Evolutionary conservation across 768 basidiomycete species (phyloP).

Genomic region (Calocybe cyanea): DNA sequence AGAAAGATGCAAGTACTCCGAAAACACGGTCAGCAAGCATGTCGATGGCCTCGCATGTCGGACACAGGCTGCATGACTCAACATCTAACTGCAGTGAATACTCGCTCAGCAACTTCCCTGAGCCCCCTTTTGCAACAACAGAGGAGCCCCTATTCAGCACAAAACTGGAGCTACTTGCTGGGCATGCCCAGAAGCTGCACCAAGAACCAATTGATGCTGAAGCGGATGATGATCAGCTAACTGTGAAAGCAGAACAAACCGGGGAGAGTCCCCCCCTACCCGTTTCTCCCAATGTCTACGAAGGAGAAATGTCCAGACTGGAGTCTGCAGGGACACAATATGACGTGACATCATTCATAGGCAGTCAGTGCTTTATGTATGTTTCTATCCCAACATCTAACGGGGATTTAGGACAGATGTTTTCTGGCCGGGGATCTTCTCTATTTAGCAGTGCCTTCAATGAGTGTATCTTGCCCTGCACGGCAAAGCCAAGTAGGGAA

Average conservation of each 20-base stretch:
- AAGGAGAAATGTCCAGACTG: conserved; percentile 19
- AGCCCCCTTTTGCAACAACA: conserved; percentile 40
- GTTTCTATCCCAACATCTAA: too few species aligned
- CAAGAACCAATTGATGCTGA: not conserved
- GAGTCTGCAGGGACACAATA: conserved; percentile 51
- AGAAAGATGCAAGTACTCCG: not conserved
- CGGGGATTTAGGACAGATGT: too few species aligned
- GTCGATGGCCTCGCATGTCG: conserved; percentile 15
- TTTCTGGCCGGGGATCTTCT: too few species aligned
- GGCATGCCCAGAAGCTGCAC: conserved; percentile 7
- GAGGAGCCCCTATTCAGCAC: not conserved
- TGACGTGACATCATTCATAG: conserved; percentile 78
- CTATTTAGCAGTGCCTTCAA: too few species aligned
- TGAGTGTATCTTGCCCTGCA: too few species aligned
- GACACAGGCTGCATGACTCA: conserved; percentile 28
- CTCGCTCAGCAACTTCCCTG: conserved; percentile 68
- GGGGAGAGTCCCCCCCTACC: conserved; percentile 5
- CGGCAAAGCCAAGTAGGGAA: too few species aligned
- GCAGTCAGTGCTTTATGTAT: too few species aligned
- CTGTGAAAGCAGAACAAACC: not conserved
- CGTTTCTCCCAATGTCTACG: conserved; percentile 14
- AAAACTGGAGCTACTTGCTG: conserved; percentile 4
- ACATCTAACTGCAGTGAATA: conserved; percentile 48
- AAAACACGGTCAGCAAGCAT: conserved; percentile 15
- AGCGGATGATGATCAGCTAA: not conserved